Conservation (phyloP, 2,329 filamentous ascomycete species). For the Coniella vitis region DNA sequence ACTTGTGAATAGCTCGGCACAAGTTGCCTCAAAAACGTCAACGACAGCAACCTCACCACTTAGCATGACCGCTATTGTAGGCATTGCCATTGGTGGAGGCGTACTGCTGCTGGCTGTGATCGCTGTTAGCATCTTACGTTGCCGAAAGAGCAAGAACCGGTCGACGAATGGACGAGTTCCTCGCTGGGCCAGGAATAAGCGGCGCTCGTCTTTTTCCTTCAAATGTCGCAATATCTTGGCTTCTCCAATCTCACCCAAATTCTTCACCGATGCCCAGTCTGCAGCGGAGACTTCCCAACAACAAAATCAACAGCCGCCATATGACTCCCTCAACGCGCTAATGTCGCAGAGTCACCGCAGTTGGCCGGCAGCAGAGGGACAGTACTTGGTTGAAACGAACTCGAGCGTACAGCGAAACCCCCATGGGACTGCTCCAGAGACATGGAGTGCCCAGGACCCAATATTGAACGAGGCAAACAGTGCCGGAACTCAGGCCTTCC, state of each 20-base stretch:
- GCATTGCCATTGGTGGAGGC: constrained; percentile 34
- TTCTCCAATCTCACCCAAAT: constrained; percentile 31
- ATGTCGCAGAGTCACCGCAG: neutral
- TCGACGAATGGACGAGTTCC: constrained; percentile 23
- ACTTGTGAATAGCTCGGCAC: constrained; percentile 6
- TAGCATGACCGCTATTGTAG: constrained; percentile 29
- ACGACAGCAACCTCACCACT: neutral
- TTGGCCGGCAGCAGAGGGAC: neutral
- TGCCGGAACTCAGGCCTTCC: neutral
- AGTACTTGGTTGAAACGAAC: constrained; percentile 14
- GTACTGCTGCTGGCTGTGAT: constrained; percentile 30
- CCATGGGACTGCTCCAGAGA: constrained; percentile 3
- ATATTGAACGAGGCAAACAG: neutral
- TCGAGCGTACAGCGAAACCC: neutral
- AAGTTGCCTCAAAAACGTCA: neutral
- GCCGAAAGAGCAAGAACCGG: constrained; percentile 37
- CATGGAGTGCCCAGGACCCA: neutral
- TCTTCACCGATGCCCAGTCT: constrained; percentile 22
- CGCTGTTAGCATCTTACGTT: constrained; percentile 37
- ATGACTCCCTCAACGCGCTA: constrained; percentile 20
- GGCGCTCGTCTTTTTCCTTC: constrained; percentile 43
- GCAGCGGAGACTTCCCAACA: constrained; percentile 1
- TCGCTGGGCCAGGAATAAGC: constrained; percentile 25
- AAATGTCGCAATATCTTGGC: constrained; percentile 40
- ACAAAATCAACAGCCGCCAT: constrained; percentile 14